These are phyloP conservation scores for Paraphoma sp. DNA, from an alignment of 2,329 filamentous ascomycete genomes.

Conservation along the genomic window DNA sequence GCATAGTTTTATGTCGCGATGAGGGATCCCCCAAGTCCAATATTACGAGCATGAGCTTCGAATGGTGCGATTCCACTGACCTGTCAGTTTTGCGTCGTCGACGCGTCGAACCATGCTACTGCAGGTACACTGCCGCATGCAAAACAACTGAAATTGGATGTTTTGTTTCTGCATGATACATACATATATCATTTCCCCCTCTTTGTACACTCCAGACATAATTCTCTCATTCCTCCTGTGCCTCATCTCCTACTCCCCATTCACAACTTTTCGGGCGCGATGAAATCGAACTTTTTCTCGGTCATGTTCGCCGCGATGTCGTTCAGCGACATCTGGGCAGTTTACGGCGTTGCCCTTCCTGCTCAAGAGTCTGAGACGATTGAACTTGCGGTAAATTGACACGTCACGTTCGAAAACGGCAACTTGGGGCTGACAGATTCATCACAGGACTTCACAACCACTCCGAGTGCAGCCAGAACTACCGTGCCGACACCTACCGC, in stretches of 20 bases:
- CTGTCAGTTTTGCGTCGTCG: neutral
- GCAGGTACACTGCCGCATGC: conserved; percentile 25
- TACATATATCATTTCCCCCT: conserved; percentile 4
- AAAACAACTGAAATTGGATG: conserved; percentile 15
- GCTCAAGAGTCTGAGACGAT: neutral
- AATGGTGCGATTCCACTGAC: neutral
- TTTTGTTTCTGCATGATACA: conserved; percentile 11
- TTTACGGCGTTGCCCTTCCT: conserved; percentile 18
- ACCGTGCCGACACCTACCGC: neutral
- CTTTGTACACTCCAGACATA: conserved; percentile 1
- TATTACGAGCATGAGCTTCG: neutral
- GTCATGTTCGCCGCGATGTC: conserved; percentile 14
- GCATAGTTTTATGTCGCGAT: too few relatives aligned
- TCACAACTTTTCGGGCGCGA: neutral
- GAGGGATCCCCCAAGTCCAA: neutral
- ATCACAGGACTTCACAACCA: neutral
- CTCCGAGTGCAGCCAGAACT: neutral
- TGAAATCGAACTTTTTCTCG: neutral
- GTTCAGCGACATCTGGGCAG: conserved; percentile 20
- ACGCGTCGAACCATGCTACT: conserved; percentile 20
- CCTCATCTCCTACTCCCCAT: neutral
- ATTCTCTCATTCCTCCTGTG: neutral
- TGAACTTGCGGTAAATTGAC: conserved; percentile 9
- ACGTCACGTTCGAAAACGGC: neutral
- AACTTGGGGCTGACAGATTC: neutral